Conservation (phyloP, 208 protist genomes). For the Leishmania tropica region DNA sequence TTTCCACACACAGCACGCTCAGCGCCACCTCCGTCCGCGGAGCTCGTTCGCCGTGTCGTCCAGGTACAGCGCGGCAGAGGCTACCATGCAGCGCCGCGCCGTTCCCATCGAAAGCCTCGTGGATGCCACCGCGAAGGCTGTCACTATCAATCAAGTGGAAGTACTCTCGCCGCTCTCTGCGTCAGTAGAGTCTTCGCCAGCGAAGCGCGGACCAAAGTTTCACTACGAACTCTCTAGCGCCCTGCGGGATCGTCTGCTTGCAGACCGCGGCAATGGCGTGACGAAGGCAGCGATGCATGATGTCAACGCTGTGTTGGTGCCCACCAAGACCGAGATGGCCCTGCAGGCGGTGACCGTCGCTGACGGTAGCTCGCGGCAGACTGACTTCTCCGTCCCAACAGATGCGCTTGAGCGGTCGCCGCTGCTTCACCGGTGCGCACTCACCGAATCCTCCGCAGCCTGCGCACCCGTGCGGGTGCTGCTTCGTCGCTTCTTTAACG, state of each 20-base stretch:
- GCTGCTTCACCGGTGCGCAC: constrained; percentile 5
- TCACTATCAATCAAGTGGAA: constrained; percentile 7
- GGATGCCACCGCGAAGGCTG: constrained; percentile 8
- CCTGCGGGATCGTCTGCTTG: not conserved
- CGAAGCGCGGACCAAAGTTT: not conserved
- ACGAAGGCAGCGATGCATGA: not conserved
- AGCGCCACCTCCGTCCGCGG: constrained; percentile 1
- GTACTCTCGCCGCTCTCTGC: not conserved
- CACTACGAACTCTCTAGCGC: not conserved
- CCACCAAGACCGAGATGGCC: not conserved
- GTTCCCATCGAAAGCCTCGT: not conserved
- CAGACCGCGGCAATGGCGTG: constrained; percentile 5
- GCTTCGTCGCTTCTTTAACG: constrained; percentile 21
- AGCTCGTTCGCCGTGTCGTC: not conserved
- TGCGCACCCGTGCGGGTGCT: constrained; percentile 6
- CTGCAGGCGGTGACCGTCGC: constrained; percentile 4
- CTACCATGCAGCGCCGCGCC: not conserved
- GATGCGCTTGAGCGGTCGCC: not conserved
- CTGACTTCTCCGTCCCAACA: constrained; percentile 11
- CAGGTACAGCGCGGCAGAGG: not conserved
- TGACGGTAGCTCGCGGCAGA: constrained; percentile 1
- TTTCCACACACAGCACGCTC: constrained; percentile 2
- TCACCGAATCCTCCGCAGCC: constrained; percentile 1
- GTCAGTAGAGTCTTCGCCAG: not conserved
- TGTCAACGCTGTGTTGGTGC: not conserved